Conservation (phyloP, 257 asterid genomes). For the Solanum sitiens region DNA sequence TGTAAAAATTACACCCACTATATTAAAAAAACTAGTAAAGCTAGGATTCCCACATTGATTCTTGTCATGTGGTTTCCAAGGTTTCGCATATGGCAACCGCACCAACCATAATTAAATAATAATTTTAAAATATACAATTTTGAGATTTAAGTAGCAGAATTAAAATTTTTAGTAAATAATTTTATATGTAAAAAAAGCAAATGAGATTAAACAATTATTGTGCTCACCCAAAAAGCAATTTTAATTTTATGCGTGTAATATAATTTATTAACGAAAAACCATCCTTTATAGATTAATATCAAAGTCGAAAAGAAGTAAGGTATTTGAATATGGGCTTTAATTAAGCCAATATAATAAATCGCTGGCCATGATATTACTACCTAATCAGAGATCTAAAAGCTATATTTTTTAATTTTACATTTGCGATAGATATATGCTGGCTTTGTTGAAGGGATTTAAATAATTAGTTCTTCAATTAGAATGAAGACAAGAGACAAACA, state of each 20-base stretch:
- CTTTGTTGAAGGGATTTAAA: neutral
- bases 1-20: neutral
- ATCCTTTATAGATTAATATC: neutral
- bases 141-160: neutral
- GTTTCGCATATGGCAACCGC: neutral
- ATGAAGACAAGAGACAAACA: neutral
- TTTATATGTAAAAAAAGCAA: neutral
- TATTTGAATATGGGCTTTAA: neutral
- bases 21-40: neutral
- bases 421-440: neutral
- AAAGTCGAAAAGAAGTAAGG: neutral
- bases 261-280: neutral
- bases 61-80: neutral
- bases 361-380: neutral
- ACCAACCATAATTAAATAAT: neutral
- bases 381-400: neutral
- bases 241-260: neutral
- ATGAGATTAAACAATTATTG: neutral
- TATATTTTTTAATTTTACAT: neutral
- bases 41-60: neutral
- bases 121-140: neutral
- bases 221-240: neutral
- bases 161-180: neutral
- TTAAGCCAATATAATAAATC: neutral
- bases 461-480: neutral